Evolutionary conservation across 192 early-diverging fungal genomes (phyloP).

Genomic region (Kickxella alabastrina): DNA sequence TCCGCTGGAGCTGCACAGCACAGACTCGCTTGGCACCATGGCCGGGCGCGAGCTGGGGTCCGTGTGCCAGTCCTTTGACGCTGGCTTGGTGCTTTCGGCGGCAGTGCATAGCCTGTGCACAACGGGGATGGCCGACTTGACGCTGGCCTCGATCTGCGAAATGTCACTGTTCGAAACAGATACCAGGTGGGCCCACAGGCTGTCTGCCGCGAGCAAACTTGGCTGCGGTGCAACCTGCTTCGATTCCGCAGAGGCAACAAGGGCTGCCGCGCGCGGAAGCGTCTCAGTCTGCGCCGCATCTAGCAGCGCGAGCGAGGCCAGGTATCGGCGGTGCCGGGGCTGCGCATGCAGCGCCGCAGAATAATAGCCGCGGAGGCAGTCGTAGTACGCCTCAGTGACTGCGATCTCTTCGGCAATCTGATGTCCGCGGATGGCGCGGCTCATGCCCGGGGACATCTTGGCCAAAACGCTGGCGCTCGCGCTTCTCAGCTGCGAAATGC

Average conservation of each 20-base stretch:
- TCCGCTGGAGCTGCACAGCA: background rate
- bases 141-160: background rate
- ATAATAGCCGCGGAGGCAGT: conserved; percentile 34
- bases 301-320: conserved; percentile 38
- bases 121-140: conserved; percentile 7
- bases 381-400: conserved; percentile 25
- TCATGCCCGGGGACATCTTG: conserved; percentile 11
- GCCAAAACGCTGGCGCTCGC: conserved; percentile 6
- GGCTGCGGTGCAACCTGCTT: background rate
- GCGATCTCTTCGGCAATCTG: conserved; percentile 24
- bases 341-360: conserved; percentile 26
- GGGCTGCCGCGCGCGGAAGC: conserved; percentile 9
- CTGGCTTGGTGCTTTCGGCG: background rate
- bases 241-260: background rate
- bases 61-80: background rate
- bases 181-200: conserved; percentile 12
- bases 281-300: conserved; percentile 16
- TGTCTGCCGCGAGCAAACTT: background rate
- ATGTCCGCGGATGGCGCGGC: conserved; percentile 14
- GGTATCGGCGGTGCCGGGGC: conserved; percentile 8
- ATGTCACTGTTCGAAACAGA: background rate
- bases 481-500: conserved; percentile 14
- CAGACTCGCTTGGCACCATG: conserved; percentile 10
- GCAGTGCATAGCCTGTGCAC: conserved; percentile 3
- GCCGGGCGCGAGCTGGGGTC: conserved; percentile 3